Percentiles rank a stretch among this genome's conserved stretches.
These are phyloP conservation scores for Umbelopsis vinacea DNA, from an alignment of 192 early-diverging fungal genomes.

Conservation along the genomic window DNA sequence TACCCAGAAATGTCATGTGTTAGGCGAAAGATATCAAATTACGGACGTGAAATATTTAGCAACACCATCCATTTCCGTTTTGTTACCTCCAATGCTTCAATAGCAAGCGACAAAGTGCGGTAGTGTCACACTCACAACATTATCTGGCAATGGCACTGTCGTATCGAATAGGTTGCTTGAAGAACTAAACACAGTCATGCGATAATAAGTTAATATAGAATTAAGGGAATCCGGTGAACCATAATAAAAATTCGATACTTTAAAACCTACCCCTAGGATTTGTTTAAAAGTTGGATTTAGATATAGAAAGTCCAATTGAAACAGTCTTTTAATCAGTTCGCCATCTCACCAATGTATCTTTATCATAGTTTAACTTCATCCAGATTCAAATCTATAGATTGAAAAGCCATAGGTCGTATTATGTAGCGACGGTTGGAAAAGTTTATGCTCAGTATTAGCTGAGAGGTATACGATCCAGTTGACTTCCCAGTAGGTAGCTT, in stretches of 20 bases:
- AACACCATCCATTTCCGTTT: not conserved
- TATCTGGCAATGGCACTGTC: too few species aligned
- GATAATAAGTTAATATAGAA: not conserved
- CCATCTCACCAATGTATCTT: too few species aligned
- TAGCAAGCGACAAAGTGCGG: not conserved
- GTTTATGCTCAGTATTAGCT: not conserved
- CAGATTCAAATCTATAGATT: too few species aligned
- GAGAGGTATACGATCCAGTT: constrained; percentile 19
- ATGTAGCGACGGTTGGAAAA: not conserved
- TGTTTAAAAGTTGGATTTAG: too few species aligned
- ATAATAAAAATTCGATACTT: not conserved
- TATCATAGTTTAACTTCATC: too few species aligned
- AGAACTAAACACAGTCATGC: too few species aligned
- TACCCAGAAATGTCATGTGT: constrained; percentile 13
- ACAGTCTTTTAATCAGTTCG: too few species aligned
- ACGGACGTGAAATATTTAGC: not conserved
- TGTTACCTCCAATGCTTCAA: not conserved
- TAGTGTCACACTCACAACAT: too few species aligned
- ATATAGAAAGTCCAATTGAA: too few species aligned
- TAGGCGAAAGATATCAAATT: constrained; percentile 16
- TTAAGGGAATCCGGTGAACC: not conserved
- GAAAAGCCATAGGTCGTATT: too few species aligned
- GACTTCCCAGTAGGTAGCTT: not conserved
- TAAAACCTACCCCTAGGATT: too few species aligned
- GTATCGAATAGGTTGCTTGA: too few species aligned